Conservation (phyloP, 2,329 filamentous ascomycete genomes). For the Fusarium sp. region DNA sequence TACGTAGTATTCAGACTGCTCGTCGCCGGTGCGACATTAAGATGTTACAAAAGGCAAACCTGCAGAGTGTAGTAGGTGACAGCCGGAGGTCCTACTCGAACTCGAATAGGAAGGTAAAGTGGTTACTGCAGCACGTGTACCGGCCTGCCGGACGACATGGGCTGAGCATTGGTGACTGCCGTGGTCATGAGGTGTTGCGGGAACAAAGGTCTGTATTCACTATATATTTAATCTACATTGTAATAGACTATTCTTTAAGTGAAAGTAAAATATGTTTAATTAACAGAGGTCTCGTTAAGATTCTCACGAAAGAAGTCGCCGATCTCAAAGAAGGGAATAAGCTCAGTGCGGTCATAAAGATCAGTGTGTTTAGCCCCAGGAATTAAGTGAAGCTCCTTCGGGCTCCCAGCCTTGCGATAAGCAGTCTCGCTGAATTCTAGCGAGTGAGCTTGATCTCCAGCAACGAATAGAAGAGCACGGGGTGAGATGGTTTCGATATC, state of each 20-base stretch:
- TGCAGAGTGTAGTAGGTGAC: not conserved
- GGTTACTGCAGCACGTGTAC: not conserved
- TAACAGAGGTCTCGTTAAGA: not conserved
- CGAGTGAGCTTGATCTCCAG: not conserved
- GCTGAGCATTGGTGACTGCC: not conserved
- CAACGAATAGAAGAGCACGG: not conserved
- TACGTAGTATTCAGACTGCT: not conserved
- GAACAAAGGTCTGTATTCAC: not conserved
- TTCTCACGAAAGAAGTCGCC: not conserved
- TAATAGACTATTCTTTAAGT: too few relatives aligned
- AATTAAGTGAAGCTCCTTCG: not conserved
- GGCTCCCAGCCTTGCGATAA: not conserved
- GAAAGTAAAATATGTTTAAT: too few relatives aligned
- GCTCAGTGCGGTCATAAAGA: not conserved
- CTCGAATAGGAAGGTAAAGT: not conserved
- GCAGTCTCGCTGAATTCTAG: not conserved
- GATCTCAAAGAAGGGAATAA: not conserved
- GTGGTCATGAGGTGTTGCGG: too few relatives aligned
- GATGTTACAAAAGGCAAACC: rapidly evolving
- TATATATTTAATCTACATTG: not conserved
- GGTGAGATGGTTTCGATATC: not conserved
- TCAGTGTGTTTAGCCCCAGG: not conserved
- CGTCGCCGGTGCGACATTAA: rapidly evolving
- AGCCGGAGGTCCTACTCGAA: rapidly evolving
- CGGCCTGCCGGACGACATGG: rapidly evolving